A percentile compares a stretch with the other conserved stretches of the same genome.
Evolutionary conservation across 192 early-diverging fungal genomes (phyloP).

Genomic region (Coemansia sp.): DNA sequence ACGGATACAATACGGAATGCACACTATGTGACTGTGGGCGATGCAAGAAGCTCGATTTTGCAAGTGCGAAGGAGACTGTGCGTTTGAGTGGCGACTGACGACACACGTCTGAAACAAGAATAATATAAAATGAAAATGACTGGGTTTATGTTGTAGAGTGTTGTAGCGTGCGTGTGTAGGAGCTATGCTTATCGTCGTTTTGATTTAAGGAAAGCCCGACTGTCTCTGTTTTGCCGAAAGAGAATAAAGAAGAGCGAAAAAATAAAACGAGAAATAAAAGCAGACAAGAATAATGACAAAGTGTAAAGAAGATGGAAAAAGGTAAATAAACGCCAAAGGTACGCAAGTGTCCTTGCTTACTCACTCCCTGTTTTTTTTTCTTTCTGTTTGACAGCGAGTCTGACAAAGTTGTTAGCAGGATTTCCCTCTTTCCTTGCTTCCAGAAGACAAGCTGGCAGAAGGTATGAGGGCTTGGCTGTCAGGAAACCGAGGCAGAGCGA

Average conservation of each 20-base stretch:
- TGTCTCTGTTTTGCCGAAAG: too few relatives aligned
- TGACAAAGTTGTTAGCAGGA: neutral
- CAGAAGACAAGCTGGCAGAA: neutral
- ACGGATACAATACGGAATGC: neutral
- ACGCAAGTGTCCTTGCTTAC: neutral
- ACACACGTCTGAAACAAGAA: neutral
- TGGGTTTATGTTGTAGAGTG: neutral
- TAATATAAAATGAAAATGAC: neutral
- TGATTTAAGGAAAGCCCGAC: too few relatives aligned
- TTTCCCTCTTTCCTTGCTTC: constrained; percentile 6
- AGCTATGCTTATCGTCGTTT: too few relatives aligned
- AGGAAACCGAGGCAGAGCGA: neutral
- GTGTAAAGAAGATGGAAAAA: neutral
- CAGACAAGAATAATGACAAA: neutral
- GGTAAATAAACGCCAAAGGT: constrained; percentile 4
- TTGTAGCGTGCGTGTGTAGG: neutral
- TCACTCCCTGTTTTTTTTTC: neutral
- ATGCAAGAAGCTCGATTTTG: neutral
- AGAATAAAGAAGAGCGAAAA: neutral
- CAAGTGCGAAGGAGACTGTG: neutral
- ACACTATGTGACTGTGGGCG: neutral
- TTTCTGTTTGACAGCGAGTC: neutral
- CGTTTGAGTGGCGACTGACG: constrained; percentile 1
- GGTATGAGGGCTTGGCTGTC: neutral
- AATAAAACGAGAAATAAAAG: neutral